phyloP scores from a whole-genome alignment of 305 asterid genomes.

The Striga hermonthica region DNA sequence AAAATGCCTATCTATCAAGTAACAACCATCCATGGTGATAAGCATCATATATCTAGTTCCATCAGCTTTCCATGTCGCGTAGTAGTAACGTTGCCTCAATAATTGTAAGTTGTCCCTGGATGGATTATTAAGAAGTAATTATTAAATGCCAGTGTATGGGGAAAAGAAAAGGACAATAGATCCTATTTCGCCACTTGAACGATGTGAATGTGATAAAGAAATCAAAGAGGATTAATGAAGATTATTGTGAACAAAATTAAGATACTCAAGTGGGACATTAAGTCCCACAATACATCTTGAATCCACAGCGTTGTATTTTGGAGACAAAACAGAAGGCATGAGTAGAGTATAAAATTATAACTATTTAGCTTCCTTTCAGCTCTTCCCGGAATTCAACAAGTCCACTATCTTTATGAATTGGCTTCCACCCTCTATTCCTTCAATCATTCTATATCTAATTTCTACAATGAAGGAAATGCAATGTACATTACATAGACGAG shows the following conservation, averaged over 20 bases:
- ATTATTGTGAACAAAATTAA: not conserved
- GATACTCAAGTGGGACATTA: not conserved
- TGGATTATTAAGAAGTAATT: slow-evolving; percentile 19
- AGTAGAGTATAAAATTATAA: no score
- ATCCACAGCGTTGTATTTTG: not conserved
- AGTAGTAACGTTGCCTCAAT: slow-evolving; percentile 91
- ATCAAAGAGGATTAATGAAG: not conserved
- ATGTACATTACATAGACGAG: no score
- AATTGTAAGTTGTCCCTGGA: slow-evolving; percentile 90
- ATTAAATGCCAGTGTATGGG: no score
- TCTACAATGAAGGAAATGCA: not conserved
- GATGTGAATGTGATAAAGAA: not conserved
- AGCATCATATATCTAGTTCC: slow-evolving; percentile 99
- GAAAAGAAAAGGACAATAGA: no score
- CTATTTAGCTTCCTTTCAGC: no score
- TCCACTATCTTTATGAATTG: not conserved
- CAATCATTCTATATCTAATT: not conserved
- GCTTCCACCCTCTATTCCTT: not conserved
- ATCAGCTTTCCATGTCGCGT: slow-evolving; percentile 99
- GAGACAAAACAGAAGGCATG: no score
- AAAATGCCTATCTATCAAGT: slow-evolving; percentile 85
- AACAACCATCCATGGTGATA: slow-evolving; percentile 93
- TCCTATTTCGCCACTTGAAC: not conserved
- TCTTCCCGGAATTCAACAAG: not conserved
- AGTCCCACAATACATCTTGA: not conserved